Base-by-base conservation (phyloP, 108 stramenopile species). In the Discostella stelligeroides region DNA sequence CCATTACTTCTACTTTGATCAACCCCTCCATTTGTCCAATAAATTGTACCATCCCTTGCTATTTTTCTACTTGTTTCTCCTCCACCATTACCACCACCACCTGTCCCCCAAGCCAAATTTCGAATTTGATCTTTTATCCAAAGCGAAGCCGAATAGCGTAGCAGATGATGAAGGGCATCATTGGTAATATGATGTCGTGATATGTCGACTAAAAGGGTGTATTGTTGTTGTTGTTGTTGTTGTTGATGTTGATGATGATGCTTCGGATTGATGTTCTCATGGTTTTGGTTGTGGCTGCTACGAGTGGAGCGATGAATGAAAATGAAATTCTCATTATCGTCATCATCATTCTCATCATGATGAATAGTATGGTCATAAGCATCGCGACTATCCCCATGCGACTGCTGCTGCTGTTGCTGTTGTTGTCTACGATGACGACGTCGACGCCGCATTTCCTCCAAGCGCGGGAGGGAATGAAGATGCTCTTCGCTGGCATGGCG, bases 101-200 rank as follows among this genome's bases (percentile, higher is more conserved):
- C 25, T 57, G 88, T 80, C 47, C 93, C 93, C 88, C 87, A 94
- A 12, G 90, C 84, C 49, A 94, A 64, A 27, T 70, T 84, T 6
- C 57, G 73, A 51, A 92, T 90, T 41, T 75, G 81, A n/a, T 87
- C 69, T 42, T 47, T 58, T 9, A 88, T 13, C 18, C 72, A 54
- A 15, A 76, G 45, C 6, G 93, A 64, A 1, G 64, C 45, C 12
- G 84, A 81, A 20, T 90, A 62, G 21, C 84, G 76, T 18, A 94
- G 41, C 13, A 94, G 51, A 70, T 94, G 89, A 70, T 87, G 85
- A 21, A 90, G 27, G 0, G 91, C 92, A 29, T 95, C 89, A 24
- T 81, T 40, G 7, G 89, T 95, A 88, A 92, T 89, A 65, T 86
- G 82, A 63, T 95, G 90, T 13, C 94, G 66, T 11, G 94, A 95